A percentile compares a stretch with the other conserved stretches of the same genome.
Evolutionary conservation across 768 basidiomycete genomes (phyloP).

Genomic region (Lanmaoa pseudosensibilis): DNA sequence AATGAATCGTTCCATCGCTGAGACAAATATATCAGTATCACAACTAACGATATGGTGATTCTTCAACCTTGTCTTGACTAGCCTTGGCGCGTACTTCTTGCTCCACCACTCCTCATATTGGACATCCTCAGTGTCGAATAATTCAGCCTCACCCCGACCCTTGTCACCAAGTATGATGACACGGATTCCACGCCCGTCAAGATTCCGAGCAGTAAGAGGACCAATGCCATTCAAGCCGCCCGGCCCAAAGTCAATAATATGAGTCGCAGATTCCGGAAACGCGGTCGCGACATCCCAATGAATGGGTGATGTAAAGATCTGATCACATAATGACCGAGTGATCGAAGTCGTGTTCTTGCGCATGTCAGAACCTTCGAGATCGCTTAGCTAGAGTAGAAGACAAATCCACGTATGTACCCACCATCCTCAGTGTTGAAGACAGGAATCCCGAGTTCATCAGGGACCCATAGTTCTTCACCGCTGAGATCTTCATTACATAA

Average conservation of each 20-base stretch:
- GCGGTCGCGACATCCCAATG: constrained; percentile 90
- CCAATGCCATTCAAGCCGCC: constrained; percentile 94
- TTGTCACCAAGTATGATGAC: constrained; percentile 90
- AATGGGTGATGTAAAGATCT: constrained; percentile 89
- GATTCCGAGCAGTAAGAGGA: constrained; percentile 82
- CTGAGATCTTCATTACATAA: constrained; percentile 72
- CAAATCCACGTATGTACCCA: constrained; percentile 39
- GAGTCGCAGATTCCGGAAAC: constrained; percentile 89
- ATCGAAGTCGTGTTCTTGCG: constrained; percentile 67
- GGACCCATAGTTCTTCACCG: constrained; percentile 75
- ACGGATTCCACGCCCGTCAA: constrained; percentile 91
- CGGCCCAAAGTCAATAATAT: constrained; percentile 95
- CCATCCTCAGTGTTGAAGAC: constrained; percentile 95
- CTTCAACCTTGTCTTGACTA: constrained; percentile 83
- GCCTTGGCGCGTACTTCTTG: constrained; percentile 78
- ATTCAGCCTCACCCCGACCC: constrained; percentile 83
- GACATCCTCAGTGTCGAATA: constrained; percentile 66
- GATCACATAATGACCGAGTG: constrained; percentile 86
- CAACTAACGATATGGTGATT: not conserved
- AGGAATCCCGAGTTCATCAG: constrained; percentile 70
- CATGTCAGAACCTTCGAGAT: constrained; percentile 73
- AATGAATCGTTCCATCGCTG: constrained; percentile 87
- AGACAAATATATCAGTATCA: not conserved
- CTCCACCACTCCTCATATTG: constrained; percentile 88
- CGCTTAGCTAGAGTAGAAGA: constrained; percentile 19